A percentile compares a stretch with the other conserved stretches of the same genome.
phyloP scores from a whole-genome alignment of 768 basidiomycete genomes.

The Leucogyrophana mollusca region DNA sequence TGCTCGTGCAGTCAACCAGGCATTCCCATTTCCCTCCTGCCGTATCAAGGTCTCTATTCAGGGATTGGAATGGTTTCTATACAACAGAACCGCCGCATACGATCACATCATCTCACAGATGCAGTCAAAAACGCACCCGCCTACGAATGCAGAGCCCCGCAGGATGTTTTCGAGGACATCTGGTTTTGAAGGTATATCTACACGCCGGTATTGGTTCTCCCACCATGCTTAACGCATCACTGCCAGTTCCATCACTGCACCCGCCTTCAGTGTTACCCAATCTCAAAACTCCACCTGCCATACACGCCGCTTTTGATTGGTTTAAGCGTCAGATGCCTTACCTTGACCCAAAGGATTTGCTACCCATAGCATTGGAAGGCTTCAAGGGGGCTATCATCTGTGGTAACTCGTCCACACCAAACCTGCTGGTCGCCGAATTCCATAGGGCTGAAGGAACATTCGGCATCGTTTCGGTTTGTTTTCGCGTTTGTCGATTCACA shows the following conservation, averaged over 20 bases:
- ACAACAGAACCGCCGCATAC: constrained; percentile 86
- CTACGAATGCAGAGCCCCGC: constrained; percentile 30
- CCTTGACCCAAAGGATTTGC: constrained; percentile 77
- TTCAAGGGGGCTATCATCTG: constrained; percentile 77
- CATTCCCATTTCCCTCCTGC: constrained; percentile 53
- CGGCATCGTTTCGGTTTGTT: constrained; percentile 69
- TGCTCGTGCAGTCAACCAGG: constrained; percentile 31
- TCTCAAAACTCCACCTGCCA: constrained; percentile 26
- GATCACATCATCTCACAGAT: constrained; percentile 83
- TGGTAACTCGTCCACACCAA: constrained; percentile 86
- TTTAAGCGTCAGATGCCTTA: constrained; percentile 62
- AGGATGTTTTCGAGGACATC: constrained; percentile 39
- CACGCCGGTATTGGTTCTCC: constrained; percentile 1
- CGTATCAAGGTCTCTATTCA: constrained; percentile 79
- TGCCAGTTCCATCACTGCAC: constrained; percentile 13
- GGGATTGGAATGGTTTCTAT: constrained; percentile 92
- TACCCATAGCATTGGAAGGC: constrained; percentile 82
- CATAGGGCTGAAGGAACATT: constrained; percentile 75
- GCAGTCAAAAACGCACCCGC: constrained; percentile 34
- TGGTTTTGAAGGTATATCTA: constrained; percentile 37
- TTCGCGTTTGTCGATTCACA: background rate
- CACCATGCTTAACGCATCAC: too few species aligned
- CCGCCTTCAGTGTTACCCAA: constrained; percentile 24
- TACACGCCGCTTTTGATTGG: constrained; percentile 49
- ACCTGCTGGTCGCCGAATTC: constrained; percentile 80